phyloP scores from a whole-genome alignment of 1,139 yeast genomes.

The Tardiomyces depauwii region DNA sequence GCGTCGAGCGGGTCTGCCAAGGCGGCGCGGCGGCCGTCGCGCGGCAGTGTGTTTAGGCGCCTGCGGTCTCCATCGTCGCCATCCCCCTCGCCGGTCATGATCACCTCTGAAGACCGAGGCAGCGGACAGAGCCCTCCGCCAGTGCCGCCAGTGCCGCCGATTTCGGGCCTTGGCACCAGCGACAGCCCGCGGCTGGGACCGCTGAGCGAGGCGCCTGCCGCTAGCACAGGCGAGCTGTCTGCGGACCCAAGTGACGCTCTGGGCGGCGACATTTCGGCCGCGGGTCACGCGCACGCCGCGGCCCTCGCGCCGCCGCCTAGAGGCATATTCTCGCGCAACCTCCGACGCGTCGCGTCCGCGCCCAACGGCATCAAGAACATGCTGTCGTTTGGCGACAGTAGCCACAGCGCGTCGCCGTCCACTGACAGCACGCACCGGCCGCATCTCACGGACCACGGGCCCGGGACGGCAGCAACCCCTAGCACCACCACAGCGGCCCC shows the following conservation, averaged over 20 bases:
- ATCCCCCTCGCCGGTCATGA: background rate
- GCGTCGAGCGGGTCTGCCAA: background rate
- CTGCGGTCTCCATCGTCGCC: background rate
- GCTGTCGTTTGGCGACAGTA: background rate
- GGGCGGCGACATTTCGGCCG: background rate
- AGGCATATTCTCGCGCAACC: slow-evolving; percentile 19
- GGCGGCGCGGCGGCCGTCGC: background rate
- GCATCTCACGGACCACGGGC: no score
- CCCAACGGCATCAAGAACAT: background rate
- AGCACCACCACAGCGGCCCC: background rate
- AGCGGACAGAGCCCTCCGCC: background rate
- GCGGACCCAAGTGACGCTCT: background rate
- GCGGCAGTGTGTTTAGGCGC: background rate
- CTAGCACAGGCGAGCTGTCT: background rate
- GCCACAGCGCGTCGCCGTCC: no score
- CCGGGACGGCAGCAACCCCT: background rate
- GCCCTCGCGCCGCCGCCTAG: background rate
- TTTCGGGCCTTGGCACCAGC: background rate
- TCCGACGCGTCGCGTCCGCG: slow-evolving; percentile 74
- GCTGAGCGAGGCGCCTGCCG: background rate
- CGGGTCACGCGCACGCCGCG: background rate
- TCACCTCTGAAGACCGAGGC: background rate
- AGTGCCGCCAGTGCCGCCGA: background rate
- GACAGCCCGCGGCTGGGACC: background rate
- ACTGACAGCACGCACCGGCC: no score